Evolutionary conservation across 805 yeast genomes (phyloP), one percentile per base, ranked within the genome.

Genomic region (Zygotorulaspora florentina): DNA sequence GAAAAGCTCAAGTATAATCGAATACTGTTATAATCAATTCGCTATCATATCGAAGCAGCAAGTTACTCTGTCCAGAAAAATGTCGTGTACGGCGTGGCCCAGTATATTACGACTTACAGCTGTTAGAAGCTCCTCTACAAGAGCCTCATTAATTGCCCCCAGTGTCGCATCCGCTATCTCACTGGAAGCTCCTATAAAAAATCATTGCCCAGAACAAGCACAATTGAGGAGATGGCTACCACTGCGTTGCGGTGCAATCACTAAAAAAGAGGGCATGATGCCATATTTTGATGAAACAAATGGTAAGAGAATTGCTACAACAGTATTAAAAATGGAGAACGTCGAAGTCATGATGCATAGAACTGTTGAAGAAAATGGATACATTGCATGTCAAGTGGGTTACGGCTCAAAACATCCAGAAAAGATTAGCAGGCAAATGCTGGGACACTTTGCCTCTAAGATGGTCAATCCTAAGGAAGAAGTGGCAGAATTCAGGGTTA

Each of bases 181-280:
- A 40, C 39, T 64, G 35, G 70, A 77, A 2, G 79, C 84, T 13
- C 66, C 73, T 12, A 49, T 41, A 30, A 73, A 81, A 35, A 75
- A 78, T 58, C 88, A 84, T 62, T 75, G 91, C 2, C 81, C 82
- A 30, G 86, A 77, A 52, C 74, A 76, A 39, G 82, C 87, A 28
- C 83, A 87, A 59, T 68, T 72, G 42, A 78, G 97, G 65, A 85
- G 82, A 62, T 76, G 81, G 64, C 72, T 91, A 29, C 80, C 88
- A 25, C 65, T 68, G 36, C 80, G 99, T 67, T 82, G 96, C 7
- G 99, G 99, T 10, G 70, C 87, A 16, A 68, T 91, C 25, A 95
- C 95, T 1, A 71, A 80, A 52, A 93, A 93, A 64, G 73, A 84
- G 47, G 98, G 97, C 13, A 91, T 91, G 96, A 81, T 89, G 41